Percentiles rank a stretch among this genome's conserved stretches.
Evolutionary conservation across 306 rosid genomes (phyloP).

Genomic region (Carpinus fangiana): DNA sequence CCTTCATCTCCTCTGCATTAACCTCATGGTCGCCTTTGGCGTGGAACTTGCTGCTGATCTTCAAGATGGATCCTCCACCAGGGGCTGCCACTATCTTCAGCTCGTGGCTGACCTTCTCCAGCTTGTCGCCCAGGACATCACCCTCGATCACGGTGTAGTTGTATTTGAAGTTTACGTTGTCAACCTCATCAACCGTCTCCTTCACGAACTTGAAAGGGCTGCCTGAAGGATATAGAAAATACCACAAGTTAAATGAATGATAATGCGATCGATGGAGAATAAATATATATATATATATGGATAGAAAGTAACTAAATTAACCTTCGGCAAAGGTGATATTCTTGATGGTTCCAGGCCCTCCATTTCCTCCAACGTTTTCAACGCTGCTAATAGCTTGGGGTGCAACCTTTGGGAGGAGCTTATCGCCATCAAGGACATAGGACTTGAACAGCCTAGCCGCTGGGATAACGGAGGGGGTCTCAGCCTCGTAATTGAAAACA

Average conservation of each 20-base stretch:
- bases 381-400: constrained; percentile 28
- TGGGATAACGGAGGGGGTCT: constrained; percentile 36
- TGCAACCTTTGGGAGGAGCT: constrained; percentile 41
- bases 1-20: constrained; percentile 34
- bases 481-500: constrained; percentile 32
- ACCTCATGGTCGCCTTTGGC: constrained; percentile 34
- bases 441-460: constrained; percentile 53
- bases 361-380: constrained; percentile 47
- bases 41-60: constrained; percentile 37
- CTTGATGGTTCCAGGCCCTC: constrained; percentile 57
- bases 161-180: constrained; percentile 32
- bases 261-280: no score
- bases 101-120: constrained; percentile 44
- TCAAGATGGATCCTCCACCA: constrained; percentile 44
- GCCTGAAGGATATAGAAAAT: not conserved
- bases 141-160: constrained; percentile 49
- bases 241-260: no score
- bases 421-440: constrained; percentile 31
- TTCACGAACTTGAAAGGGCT: constrained; percentile 22
- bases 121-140: constrained; percentile 20
- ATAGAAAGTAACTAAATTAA: not conserved
- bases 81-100: constrained; percentile 31
- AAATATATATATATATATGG: no score
- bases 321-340: constrained; percentile 39
- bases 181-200: constrained; percentile 45